Percentiles rank a stretch among this genome's conserved stretches.
Evolutionary conservation across 2,329 filamentous ascomycete genomes (phyloP).

Genomic region (Colletotrichum lindemuthianum): DNA sequence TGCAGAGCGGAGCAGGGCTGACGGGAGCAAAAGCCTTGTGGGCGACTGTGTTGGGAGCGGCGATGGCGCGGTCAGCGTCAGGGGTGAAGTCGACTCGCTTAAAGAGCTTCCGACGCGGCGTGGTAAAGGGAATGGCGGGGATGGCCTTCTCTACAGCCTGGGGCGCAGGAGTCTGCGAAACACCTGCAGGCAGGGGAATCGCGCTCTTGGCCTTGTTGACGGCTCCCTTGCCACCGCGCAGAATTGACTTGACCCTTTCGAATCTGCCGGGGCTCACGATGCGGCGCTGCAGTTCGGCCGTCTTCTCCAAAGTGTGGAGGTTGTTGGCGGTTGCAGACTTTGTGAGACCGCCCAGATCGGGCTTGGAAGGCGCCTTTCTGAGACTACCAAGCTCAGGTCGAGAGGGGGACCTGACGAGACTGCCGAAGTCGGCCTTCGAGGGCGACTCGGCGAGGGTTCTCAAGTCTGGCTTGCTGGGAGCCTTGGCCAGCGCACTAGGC

Average conservation of each 20-base stretch:
- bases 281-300: constrained; percentile 47
- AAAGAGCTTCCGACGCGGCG: constrained; percentile 71
- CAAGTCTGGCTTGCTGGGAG: constrained; percentile 35
- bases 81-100: constrained; percentile 87
- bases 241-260: constrained; percentile 68
- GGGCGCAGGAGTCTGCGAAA: constrained; percentile 59
- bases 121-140: constrained; percentile 65
- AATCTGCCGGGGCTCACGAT: constrained; percentile 62
- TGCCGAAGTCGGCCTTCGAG: constrained; percentile 56
- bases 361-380: constrained; percentile 60
- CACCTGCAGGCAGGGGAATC: constrained; percentile 55
- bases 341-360: constrained; percentile 51
- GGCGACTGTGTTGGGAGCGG: constrained; percentile 49
- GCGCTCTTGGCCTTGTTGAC: constrained; percentile 55
- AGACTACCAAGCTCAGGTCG: constrained; percentile 54
- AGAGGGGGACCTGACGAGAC: constrained; percentile 60
- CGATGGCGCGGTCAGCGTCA: constrained; percentile 64
- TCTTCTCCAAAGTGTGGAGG: constrained; percentile 45
- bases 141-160: constrained; percentile 61
- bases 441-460: constrained; percentile 53
- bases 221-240: constrained; percentile 54
- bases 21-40: constrained; percentile 63
- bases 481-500: constrained; percentile 51
- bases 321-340: constrained; percentile 64
- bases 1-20: constrained; percentile 38